phyloP scores from a whole-genome alignment of 1,284 basidiomycete genomes.

The Mycosarcoma maydis region DNA sequence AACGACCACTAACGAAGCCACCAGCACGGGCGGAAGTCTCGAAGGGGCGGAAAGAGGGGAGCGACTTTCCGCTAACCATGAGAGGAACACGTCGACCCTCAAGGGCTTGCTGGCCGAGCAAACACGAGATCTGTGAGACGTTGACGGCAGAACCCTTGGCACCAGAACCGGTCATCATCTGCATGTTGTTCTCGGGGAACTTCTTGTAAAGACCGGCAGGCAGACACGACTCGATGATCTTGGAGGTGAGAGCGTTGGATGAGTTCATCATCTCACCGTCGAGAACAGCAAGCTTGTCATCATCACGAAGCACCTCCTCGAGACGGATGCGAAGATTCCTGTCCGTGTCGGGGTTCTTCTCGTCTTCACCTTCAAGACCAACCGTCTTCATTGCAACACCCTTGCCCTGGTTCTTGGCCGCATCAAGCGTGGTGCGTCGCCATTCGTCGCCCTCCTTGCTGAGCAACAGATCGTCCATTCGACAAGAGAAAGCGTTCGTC shows the following conservation, averaged over 20 bases:
- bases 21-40: conserved; percentile 97
- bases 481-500: conserved; percentile 95
- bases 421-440: conserved; percentile 77
- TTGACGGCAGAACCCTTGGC: conserved; percentile 99
- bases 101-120: conserved; percentile 94
- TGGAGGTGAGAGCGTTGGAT: conserved; percentile 80
- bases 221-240: conserved; percentile 77
- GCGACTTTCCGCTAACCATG: conserved; percentile 98
- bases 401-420: conserved; percentile 79
- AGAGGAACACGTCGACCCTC: conserved; percentile 98
- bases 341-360: conserved; percentile 68
- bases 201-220: conserved; percentile 77
- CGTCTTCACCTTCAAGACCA: conserved; percentile 68
- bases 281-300: conserved; percentile 95
- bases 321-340: conserved; percentile 72
- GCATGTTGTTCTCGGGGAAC: conserved; percentile 99
- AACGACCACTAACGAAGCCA: conserved; percentile 99
- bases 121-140: conserved; percentile 95
- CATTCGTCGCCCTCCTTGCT: conserved; percentile 81
- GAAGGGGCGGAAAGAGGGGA: conserved; percentile 96
- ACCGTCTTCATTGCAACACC: conserved; percentile 80
- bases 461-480: conserved; percentile 96
- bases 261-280: conserved; percentile 79
- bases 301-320: conserved; percentile 94
- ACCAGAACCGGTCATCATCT: conserved; percentile 97